Percentiles rank a stretch among this genome's conserved stretches.
These are phyloP conservation scores for Trifolium subterraneum DNA, from an alignment of 306 rosid species.

Conservation along the genomic window DNA sequence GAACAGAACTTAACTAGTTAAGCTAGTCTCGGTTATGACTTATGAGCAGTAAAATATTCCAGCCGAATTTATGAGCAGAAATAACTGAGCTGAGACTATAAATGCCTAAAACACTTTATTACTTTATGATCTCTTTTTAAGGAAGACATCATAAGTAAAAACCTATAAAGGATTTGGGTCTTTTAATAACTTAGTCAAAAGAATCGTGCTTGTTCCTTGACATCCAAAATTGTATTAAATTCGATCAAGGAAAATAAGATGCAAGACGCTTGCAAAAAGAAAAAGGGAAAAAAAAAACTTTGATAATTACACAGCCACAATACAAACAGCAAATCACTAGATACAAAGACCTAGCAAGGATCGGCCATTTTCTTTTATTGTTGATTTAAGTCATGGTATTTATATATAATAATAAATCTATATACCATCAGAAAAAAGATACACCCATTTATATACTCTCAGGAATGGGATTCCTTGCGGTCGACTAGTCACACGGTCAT, in stretches of 20 bases:
- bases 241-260: conserved; percentile 17
- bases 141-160: conserved; percentile 1
- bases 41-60: conserved; percentile 5
- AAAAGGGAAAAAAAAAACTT: background rate
- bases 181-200: conserved; percentile 24
- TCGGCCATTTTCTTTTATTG: background rate
- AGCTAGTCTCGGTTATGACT: conserved; percentile 13
- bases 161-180: conserved; percentile 11
- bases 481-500: background rate
- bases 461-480: background rate
- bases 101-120: conserved; percentile 11
- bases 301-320: conserved; percentile 18
- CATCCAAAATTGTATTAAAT: conserved; percentile 4
- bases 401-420: too few species aligned
- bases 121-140: conserved; percentile 29
- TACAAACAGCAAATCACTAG: conserved; percentile 5
- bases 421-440: background rate
- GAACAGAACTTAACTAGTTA: conserved; percentile 9
- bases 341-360: background rate
- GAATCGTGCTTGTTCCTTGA: background rate
- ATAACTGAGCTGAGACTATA: conserved; percentile 11
- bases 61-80: background rate
- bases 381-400: background rate
- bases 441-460: background rate
- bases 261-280: conserved; percentile 38